A percentile compares a stretch with the other conserved stretches of the same genome.
Evolutionary conservation across 129 eudicot genomes (phyloP).

Genomic region (Tanacetum coccineum): DNA sequence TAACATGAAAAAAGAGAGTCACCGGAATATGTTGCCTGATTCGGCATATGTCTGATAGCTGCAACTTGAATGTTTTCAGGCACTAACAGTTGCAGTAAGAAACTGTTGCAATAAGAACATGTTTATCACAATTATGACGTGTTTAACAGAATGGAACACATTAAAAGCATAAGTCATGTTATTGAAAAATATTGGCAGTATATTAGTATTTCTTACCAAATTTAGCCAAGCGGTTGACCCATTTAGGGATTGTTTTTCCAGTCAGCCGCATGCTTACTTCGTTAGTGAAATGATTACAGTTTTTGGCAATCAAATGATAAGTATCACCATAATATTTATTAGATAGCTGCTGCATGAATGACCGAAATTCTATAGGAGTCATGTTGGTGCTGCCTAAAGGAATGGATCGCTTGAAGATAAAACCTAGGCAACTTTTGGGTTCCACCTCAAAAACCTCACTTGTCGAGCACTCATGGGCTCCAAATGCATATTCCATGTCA

Average conservation of each 20-base stretch:
- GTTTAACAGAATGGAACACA: background rate
- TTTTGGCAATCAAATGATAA: conserved; percentile 82
- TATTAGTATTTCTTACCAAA: conserved; percentile 50
- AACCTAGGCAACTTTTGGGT: conserved; percentile 90
- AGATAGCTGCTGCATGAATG: conserved; percentile 73
- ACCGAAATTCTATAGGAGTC: conserved; percentile 70
- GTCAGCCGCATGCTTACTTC: conserved; percentile 74
- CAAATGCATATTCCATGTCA: conserved; percentile 87
- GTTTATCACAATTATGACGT: conserved; percentile 18
- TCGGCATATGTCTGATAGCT: conserved; percentile 74
- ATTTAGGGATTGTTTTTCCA: conserved; percentile 85
- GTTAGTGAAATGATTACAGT: conserved; percentile 88
- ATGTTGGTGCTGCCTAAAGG: conserved; percentile 73
- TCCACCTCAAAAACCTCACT: conserved; percentile 96
- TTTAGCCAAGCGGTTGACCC: conserved; percentile 94
- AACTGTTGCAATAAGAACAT: conserved; percentile 93
- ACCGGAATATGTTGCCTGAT: conserved; percentile 55
- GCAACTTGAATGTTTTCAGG: conserved; percentile 87
- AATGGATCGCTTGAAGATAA: conserved; percentile 64
- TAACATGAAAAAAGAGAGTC: conserved; percentile 15
- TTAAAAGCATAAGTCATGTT: too few relatives aligned
- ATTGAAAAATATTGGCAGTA: background rate
- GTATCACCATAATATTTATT: conserved; percentile 69
- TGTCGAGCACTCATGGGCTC: conserved; percentile 86
- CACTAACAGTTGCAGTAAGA: too few relatives aligned